A percentile compares a stretch with the other conserved stretches of the same genome.
Conservation (phyloP, 2,329 filamentous ascomycete species). For the Endothia cerciana region DNA sequence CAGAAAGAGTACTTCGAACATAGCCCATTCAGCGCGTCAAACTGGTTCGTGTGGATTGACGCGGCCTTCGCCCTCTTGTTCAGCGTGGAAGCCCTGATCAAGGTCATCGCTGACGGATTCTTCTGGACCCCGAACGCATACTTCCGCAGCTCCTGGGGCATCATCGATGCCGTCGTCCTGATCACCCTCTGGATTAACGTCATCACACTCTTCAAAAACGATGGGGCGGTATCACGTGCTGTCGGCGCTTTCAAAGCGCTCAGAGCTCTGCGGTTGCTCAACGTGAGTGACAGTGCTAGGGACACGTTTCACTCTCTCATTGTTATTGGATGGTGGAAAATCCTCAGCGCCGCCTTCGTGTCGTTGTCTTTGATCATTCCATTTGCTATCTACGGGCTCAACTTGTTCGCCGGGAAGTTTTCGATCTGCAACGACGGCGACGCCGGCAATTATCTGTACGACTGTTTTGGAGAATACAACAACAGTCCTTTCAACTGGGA, state of each 20-base stretch:
- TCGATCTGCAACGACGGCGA: constrained; percentile 77
- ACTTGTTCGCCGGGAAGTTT: constrained; percentile 86
- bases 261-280: constrained; percentile 85
- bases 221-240: constrained; percentile 83
- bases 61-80: constrained; percentile 88
- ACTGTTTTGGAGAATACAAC: constrained; percentile 84
- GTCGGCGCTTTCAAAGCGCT: constrained; percentile 97
- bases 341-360: constrained; percentile 88
- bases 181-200: constrained; percentile 97
- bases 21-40: constrained; percentile 61
- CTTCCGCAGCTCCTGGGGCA: constrained; percentile 93
- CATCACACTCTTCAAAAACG: constrained; percentile 76
- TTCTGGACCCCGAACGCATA: constrained; percentile 98
- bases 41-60: constrained; percentile 97
- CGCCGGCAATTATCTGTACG: constrained; percentile 61
- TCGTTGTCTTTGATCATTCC: constrained; percentile 93
- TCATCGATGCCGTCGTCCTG: constrained; percentile 90
- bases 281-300: constrained; percentile 92
- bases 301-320: constrained; percentile 98
- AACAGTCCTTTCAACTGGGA: constrained; percentile 82
- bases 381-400: constrained; percentile 94
- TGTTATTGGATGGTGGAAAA: constrained; percentile 91
- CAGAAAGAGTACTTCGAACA: constrained; percentile 81
- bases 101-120: constrained; percentile 92
- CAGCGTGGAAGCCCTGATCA: constrained; percentile 83